Conservation (phyloP, 208 protist species). For the Acanthamoeba sp. region DNA sequence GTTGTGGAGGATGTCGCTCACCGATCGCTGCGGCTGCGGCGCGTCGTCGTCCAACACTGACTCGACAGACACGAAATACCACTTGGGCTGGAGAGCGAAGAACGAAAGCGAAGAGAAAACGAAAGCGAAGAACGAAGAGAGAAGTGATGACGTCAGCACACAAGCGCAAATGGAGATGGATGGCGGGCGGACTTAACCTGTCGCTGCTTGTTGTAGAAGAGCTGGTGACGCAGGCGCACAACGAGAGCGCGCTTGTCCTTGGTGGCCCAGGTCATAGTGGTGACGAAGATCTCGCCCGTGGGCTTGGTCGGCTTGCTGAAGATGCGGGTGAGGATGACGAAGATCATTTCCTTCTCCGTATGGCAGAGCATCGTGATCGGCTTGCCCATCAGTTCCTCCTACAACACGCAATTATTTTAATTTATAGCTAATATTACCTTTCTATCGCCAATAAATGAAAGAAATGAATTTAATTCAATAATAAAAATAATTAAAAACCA, state of each 20-base stretch:
- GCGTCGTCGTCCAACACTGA: conserved; percentile 45
- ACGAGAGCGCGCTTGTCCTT: conserved; percentile 13
- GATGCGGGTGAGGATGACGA: conserved; percentile 51
- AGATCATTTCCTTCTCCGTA: conserved; percentile 52
- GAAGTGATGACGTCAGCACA: not conserved
- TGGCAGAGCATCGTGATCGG: conserved; percentile 44
- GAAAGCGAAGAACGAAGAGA: too few species aligned
- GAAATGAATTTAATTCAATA: too few species aligned
- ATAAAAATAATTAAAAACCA: too few species aligned
- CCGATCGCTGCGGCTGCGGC: not conserved
- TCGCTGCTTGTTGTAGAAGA: conserved; percentile 56
- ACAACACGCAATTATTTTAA: too few species aligned
- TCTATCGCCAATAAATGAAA: too few species aligned
- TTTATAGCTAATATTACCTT: too few species aligned
- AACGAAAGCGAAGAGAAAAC: too few species aligned
- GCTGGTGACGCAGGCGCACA: conserved; percentile 15
- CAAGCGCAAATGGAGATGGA: too few species aligned
- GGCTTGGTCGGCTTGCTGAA: conserved; percentile 39
- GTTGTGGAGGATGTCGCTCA: conserved; percentile 51
- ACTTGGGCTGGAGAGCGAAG: not conserved
- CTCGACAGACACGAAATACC: conserved; percentile 5
- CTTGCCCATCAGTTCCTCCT: conserved; percentile 33
- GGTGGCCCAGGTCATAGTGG: conserved; percentile 60
- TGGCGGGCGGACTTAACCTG: not conserved
- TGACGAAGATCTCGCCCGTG: conserved; percentile 23